These are phyloP conservation scores for Zymoseptoria tritici DNA, from an alignment of 2,329 filamentous ascomycete genomes.

Conservation along the genomic window DNA sequence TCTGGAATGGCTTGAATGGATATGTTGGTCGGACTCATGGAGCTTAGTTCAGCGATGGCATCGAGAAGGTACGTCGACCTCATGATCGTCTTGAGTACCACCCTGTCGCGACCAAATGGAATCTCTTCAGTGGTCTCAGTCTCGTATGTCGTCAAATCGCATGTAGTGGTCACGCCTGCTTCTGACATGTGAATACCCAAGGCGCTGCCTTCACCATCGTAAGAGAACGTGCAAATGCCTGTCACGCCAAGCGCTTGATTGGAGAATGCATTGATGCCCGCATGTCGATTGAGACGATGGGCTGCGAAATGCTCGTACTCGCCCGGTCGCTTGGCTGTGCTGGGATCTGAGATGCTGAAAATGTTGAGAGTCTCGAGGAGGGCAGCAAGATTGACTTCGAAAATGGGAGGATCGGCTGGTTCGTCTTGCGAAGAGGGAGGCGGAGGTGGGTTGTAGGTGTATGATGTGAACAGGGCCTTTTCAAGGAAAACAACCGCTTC, in stretches of 20 bases:
- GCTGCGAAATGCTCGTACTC: conserved; percentile 33
- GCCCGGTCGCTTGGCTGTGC: conserved; percentile 27
- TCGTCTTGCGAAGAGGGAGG: conserved; percentile 34
- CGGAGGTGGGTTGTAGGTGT: conserved; percentile 55
- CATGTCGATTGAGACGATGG: conserved; percentile 30
- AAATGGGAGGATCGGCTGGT: conserved; percentile 52
- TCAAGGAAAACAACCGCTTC: conserved; percentile 84
- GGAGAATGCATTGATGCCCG: conserved; percentile 63
- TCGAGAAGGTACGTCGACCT: conserved; percentile 66
- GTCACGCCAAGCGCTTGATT: conserved; percentile 75
- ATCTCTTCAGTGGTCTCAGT: conserved; percentile 58
- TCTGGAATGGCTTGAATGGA: conserved; percentile 44
- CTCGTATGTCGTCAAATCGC: conserved; percentile 76
- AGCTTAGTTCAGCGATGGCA: conserved; percentile 59
- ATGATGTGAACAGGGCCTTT: conserved; percentile 80
- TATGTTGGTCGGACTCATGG: conserved; percentile 52
- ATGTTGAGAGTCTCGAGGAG: conserved; percentile 93
- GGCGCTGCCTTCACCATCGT: conserved; percentile 64
- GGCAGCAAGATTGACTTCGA: conserved; percentile 79
- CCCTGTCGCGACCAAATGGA: conserved; percentile 71
- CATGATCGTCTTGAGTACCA: conserved; percentile 94
- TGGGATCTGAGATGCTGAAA: conserved; percentile 60
- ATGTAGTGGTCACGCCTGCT: conserved; percentile 77
- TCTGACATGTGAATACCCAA: conserved; percentile 84
- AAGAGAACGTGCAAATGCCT: conserved; percentile 78